Evolutionary conservation across 2,329 filamentous ascomycete genomes (phyloP).

Genomic region (Penicillium decumbens): DNA sequence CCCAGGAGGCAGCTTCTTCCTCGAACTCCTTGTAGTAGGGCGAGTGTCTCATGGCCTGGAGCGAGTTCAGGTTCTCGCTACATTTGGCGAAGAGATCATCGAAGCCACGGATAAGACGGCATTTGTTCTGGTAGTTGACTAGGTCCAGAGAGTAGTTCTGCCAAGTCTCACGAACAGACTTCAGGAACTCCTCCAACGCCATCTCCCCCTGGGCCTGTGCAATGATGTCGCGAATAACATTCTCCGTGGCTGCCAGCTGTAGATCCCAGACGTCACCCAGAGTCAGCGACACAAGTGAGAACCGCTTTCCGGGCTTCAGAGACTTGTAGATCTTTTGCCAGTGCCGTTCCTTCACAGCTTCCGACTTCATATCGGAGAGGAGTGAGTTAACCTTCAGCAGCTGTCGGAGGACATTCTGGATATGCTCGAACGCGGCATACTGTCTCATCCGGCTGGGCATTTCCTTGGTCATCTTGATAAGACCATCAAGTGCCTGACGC

Average conservation of each 20-base stretch:
- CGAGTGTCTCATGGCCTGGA: slow-evolving; percentile 98
- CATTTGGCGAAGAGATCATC: slow-evolving; percentile 98
- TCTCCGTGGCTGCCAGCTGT: slow-evolving; percentile 80
- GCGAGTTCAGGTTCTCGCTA: slow-evolving; percentile 93
- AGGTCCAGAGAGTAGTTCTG: slow-evolving; percentile 90
- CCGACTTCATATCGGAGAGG: slow-evolving; percentile 86
- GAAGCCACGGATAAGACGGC: slow-evolving; percentile 93
- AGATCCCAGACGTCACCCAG: slow-evolving; percentile 99
- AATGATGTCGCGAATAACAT: slow-evolving; percentile 86
- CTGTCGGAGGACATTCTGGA: slow-evolving; percentile 83
- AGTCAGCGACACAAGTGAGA: slow-evolving; percentile 89
- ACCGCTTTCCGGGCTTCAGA: slow-evolving; percentile 85
- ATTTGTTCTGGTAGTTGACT: slow-evolving; percentile 97
- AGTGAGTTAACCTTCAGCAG: slow-evolving; percentile 87
- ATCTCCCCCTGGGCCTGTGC: slow-evolving; percentile 95
- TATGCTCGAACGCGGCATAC: slow-evolving; percentile 98
- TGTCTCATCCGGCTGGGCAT: slow-evolving; percentile 99
- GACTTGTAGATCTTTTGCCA: slow-evolving; percentile 98
- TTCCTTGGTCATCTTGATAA: slow-evolving; percentile 97
- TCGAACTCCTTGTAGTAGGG: slow-evolving; percentile 99
- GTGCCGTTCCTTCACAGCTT: slow-evolving; percentile 91
- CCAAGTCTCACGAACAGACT: slow-evolving; percentile 95
- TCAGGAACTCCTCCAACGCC: slow-evolving; percentile 95
- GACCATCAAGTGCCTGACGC: slow-evolving; percentile 76
- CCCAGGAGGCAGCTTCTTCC: slow-evolving; percentile 93